phyloP scores from a whole-genome alignment of 1,139 yeast genomes.

The Yamadazyma diddensiae region DNA sequence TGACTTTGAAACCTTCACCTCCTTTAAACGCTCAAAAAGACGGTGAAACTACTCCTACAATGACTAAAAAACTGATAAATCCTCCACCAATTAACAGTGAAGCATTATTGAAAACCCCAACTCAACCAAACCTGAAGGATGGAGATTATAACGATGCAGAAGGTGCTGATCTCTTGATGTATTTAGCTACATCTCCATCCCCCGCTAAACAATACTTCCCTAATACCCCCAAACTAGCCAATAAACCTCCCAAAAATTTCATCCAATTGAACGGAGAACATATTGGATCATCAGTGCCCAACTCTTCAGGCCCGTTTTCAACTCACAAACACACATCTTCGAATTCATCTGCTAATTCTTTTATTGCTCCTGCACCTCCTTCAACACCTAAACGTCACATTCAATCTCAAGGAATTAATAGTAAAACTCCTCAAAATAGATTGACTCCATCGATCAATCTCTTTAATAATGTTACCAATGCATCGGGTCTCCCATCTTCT shows the following conservation, averaged over 20 bases:
- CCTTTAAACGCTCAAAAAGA: slow-evolving; percentile 20
- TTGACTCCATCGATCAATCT: slow-evolving; percentile 42
- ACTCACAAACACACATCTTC: slow-evolving; percentile 16
- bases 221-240: slow-evolving; percentile 29
- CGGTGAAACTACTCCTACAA: slow-evolving; percentile 35
- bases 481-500: slow-evolving; percentile 37
- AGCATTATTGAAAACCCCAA: slow-evolving; percentile 37
- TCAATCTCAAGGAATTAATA: slow-evolving; percentile 13
- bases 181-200: slow-evolving; percentile 82
- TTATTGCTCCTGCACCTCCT: slow-evolving; percentile 44
- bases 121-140: slow-evolving; percentile 21
- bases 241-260: slow-evolving; percentile 1
- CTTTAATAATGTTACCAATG: slow-evolving; percentile 20
- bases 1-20: slow-evolving; percentile 36
- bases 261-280: slow-evolving; percentile 1
- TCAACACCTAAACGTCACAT: slow-evolving; percentile 45
- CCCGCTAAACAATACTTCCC: slow-evolving; percentile 50
- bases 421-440: slow-evolving; percentile 44
- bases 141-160: slow-evolving; percentile 51
- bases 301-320: slow-evolving; percentile 14
- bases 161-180: slow-evolving; percentile 82
- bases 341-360: slow-evolving; percentile 20
- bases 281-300: slow-evolving; percentile 16
- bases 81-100: slow-evolving; percentile 10
- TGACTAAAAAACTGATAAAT: slow-evolving; percentile 24